A percentile compares a stretch with the other conserved stretches of the same genome.
Evolutionary conservation across 345 rosid genomes (phyloP).

Genomic region (Euclidium syriacum): DNA sequence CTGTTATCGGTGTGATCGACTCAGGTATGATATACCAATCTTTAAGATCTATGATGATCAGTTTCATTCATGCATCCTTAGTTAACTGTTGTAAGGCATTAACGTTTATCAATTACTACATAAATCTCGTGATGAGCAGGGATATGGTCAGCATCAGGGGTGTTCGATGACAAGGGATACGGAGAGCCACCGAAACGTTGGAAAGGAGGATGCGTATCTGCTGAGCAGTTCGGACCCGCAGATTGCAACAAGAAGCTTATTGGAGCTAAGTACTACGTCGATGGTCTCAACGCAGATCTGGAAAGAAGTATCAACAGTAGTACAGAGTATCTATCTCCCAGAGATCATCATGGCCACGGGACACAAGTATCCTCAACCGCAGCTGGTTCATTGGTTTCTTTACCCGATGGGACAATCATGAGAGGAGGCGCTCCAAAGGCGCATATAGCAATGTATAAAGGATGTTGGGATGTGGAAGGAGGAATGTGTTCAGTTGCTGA

Average conservation of each 20-base stretch:
- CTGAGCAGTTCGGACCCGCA: constrained; percentile 24
- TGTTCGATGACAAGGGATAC: constrained; percentile 36
- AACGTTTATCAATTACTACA: too few relatives aligned
- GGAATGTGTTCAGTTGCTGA: constrained; percentile 35
- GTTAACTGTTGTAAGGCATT: too few relatives aligned
- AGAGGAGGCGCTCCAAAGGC: constrained; percentile 43
- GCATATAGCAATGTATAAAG: constrained; percentile 45
- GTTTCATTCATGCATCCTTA: too few relatives aligned
- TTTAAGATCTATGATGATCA: neutral
- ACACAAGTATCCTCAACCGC: constrained; percentile 45
- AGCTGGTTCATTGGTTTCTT: constrained; percentile 41
- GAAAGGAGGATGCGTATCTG: constrained; percentile 40
- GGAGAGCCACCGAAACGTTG: constrained; percentile 41
- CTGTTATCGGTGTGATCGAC: constrained; percentile 29
- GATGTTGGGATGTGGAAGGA: constrained; percentile 40
- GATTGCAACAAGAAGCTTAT: constrained; percentile 47
- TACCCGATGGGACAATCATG: constrained; percentile 28
- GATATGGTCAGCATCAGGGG: constrained; percentile 31
- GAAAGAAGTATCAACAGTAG: constrained; percentile 30
- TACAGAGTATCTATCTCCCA: constrained; percentile 38
- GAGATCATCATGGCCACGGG: constrained; percentile 53
- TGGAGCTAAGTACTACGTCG: constrained; percentile 44
- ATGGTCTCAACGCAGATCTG: constrained; percentile 40
- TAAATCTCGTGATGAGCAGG: constrained; percentile 2
- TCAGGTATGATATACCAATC: constrained; percentile 21